Percentiles rank a stretch among this genome's conserved stretches.
These are phyloP conservation scores for Coriolopsis trogii DNA, from an alignment of 1,284 basidiomycete species.

Conservation along the genomic window DNA sequence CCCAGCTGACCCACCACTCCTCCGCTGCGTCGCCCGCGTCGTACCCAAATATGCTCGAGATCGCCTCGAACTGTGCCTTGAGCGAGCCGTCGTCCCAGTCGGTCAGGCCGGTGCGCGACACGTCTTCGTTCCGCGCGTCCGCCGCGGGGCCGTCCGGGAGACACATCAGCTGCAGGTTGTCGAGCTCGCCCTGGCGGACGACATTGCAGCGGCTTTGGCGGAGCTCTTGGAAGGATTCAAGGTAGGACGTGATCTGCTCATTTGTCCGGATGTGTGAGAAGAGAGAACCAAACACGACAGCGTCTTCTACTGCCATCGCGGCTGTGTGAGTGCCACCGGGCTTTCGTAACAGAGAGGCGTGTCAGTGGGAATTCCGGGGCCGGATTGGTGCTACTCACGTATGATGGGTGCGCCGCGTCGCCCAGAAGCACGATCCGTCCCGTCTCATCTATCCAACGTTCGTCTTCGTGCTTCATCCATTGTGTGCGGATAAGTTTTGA, in stretches of 20 bases:
- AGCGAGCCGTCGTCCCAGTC: constrained; percentile 31
- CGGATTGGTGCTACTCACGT: constrained; percentile 35
- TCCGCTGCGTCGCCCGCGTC: constrained; percentile 39
- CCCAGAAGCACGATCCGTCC: constrained; percentile 49
- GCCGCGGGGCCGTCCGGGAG: constrained; percentile 44
- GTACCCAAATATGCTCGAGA: constrained; percentile 34
- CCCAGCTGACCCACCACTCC: constrained; percentile 43
- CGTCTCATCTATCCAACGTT: constrained; percentile 57
- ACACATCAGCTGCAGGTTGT: constrained; percentile 37
- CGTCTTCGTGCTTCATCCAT: constrained; percentile 36
- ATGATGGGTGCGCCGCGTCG: constrained; percentile 51
- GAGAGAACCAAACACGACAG: constrained; percentile 50
- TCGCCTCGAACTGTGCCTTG: constrained; percentile 30
- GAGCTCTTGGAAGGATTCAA: constrained; percentile 48
- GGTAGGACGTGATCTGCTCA: constrained; percentile 44
- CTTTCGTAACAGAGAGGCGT: constrained; percentile 3
- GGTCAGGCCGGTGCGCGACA: constrained; percentile 29
- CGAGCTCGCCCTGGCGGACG: constrained; percentile 41
- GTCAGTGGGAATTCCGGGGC: constrained; percentile 22
- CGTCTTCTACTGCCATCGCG: constrained; percentile 46
- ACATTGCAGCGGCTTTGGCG: constrained; percentile 41
- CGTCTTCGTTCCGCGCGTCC: constrained; percentile 40
- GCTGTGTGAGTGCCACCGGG: constrained; percentile 42
- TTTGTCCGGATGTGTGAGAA: constrained; percentile 46
- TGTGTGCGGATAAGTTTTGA: constrained; percentile 36